phyloP scores from a whole-genome alignment of 176 grass and related monocot genomes.

The Cenchrus purpureus region DNA sequence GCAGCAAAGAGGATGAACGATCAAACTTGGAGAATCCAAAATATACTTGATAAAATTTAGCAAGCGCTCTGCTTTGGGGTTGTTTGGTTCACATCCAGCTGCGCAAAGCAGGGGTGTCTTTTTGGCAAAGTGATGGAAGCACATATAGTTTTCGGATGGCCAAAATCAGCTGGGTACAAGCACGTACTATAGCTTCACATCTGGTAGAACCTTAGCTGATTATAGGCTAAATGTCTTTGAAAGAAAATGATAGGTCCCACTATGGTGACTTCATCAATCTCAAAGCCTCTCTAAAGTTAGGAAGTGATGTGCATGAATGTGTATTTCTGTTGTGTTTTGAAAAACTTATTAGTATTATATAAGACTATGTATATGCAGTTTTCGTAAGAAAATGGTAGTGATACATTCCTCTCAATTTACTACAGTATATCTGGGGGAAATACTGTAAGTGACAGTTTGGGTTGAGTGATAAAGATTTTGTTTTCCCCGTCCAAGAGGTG shows the following conservation, averaged over 20 bases:
- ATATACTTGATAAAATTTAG: background rate
- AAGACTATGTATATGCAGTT: background rate
- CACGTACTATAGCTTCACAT: background rate
- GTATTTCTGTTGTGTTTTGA: no score
- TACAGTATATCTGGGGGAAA: background rate
- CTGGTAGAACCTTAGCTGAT: background rate
- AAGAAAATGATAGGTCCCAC: background rate
- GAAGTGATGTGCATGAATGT: no score
- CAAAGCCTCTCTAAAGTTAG: no score
- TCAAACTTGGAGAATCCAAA: slow-evolving; percentile 5
- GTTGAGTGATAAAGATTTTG: no score
- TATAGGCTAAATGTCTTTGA: background rate
- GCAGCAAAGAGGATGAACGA: background rate
- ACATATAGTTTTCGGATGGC: background rate
- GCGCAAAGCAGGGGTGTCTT: background rate
- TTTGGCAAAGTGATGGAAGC: background rate
- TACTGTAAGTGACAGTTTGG: background rate
- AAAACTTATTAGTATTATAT: no score
- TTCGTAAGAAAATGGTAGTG: background rate
- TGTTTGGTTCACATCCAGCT: slow-evolving; percentile 6
- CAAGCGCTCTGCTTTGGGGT: background rate
- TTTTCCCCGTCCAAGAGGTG: background rate
- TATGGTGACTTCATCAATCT: no score
- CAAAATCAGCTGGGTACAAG: background rate
- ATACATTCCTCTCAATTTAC: no score